A percentile compares a stretch with the other conserved stretches of the same genome.
These are phyloP conservation scores for Pezicula carpinea DNA, from an alignment of 2,329 filamentous ascomycete genomes.

Conservation along the genomic window DNA sequence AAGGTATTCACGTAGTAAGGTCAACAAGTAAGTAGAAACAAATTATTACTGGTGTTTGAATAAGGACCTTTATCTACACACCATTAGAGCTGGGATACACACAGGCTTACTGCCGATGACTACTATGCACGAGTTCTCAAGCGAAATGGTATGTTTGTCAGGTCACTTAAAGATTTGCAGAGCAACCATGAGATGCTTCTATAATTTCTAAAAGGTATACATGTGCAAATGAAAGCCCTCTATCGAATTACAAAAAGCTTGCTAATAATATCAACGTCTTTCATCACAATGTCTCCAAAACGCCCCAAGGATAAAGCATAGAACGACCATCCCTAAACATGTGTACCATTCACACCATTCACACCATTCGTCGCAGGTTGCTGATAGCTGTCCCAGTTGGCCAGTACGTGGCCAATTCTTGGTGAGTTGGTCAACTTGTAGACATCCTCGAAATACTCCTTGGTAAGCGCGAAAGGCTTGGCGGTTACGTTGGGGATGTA, in stretches of 20 bases:
- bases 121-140: too few relatives aligned
- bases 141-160: too few relatives aligned
- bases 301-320: neutral
- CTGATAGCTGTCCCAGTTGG: conserved; percentile 33
- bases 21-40: too few relatives aligned
- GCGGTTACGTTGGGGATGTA: conserved; percentile 99
- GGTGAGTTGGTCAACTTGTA: conserved; percentile 79
- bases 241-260: conserved; percentile 1
- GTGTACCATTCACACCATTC: conserved; percentile 15
- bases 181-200: conserved; percentile 7
- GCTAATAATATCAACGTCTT: neutral
- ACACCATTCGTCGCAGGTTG: conserved; percentile 23
- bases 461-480: conserved; percentile 88
- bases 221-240: neutral
- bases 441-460: conserved; percentile 99
- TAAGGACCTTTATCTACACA: too few relatives aligned
- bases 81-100: too few relatives aligned
- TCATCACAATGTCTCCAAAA: neutral
- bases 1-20: too few relatives aligned
- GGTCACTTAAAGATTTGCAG: too few relatives aligned
- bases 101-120: too few relatives aligned
- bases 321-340: neutral
- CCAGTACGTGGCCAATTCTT: conserved; percentile 29
- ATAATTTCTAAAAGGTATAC: conserved; percentile 1
- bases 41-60: too few relatives aligned